Conservation (phyloP, 768 basidiomycete species). For the Mycena leptocephala region DNA sequence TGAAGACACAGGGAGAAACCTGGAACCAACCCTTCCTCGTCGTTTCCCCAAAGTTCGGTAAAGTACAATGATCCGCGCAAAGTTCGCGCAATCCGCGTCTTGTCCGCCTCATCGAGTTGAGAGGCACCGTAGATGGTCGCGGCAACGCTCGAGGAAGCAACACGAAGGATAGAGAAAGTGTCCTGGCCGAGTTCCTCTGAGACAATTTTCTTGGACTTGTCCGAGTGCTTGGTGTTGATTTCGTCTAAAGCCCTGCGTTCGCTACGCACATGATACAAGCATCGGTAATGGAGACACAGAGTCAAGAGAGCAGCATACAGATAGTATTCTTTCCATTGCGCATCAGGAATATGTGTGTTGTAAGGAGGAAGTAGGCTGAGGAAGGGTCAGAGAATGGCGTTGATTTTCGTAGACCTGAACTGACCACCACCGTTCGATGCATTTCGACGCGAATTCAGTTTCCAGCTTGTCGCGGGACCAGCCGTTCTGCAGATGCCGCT, state of each 20-base stretch:
- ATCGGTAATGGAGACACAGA: conserved; percentile 10
- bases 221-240: conserved; percentile 27
- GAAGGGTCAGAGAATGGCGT: conserved; percentile 2
- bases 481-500: neutral
- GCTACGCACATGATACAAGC: neutral
- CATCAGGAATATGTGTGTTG: conserved; percentile 23
- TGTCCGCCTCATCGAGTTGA: conserved; percentile 20
- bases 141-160: conserved; percentile 22
- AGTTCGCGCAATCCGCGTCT: conserved; percentile 24
- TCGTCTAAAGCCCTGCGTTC: conserved; percentile 33
- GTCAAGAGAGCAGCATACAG: conserved; percentile 15
- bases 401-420: neutral
- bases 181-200: conserved; percentile 35
- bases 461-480: conserved; percentile 25
- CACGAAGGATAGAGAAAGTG: conserved; percentile 28
- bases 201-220: conserved; percentile 27
- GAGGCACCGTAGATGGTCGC: conserved; percentile 25
- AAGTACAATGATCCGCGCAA: conserved; percentile 32
- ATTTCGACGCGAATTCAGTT: conserved; percentile 31
- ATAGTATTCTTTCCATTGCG: conserved; percentile 32
- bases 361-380: conserved; percentile 29
- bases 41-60: conserved; percentile 33
- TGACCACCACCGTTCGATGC: conserved; percentile 34
- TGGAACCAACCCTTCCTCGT: conserved; percentile 32
- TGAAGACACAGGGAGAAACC: neutral